A percentile compares a stretch with the other conserved stretches of the same genome.
Conservation (phyloP, 805 yeast genomes). For the Komagataella pastoris region DNA sequence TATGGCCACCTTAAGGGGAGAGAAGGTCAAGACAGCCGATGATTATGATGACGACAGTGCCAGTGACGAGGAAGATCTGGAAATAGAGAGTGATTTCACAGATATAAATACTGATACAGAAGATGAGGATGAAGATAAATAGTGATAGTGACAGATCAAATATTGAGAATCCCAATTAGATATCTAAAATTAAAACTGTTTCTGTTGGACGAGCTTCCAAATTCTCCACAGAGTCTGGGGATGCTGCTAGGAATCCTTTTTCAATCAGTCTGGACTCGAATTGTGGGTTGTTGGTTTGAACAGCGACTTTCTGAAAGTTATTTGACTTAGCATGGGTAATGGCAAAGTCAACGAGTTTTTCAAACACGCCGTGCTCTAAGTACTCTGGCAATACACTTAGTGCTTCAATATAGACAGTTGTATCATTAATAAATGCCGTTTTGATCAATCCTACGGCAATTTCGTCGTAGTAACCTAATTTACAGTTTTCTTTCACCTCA, state of each 20-base stretch:
- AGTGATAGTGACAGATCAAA: background rate
- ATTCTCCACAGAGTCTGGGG: background rate
- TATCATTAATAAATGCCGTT: constrained; percentile 18
- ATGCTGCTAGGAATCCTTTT: background rate
- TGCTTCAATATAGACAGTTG: background rate
- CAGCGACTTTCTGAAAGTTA: background rate
- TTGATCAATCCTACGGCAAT: constrained; percentile 72
- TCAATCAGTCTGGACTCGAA: background rate
- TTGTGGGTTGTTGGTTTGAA: background rate
- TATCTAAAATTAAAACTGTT: background rate
- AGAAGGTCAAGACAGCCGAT: constrained; percentile 31
- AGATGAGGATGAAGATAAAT: constrained; percentile 22
- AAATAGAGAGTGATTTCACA: constrained; percentile 20
- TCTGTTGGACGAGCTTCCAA: background rate
- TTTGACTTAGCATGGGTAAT: background rate
- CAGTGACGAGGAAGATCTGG: constrained; percentile 11
- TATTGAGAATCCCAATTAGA: background rate
- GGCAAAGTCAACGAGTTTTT: background rate
- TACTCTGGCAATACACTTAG: background rate
- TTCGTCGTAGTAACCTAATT: constrained; percentile 52
- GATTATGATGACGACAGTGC: constrained; percentile 18
- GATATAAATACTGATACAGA: constrained; percentile 57
- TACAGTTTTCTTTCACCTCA: constrained; percentile 34
- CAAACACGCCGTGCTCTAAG: background rate
- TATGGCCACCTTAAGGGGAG: constrained; percentile 56